Percentiles rank a stretch among this genome's conserved stretches.
These are phyloP conservation scores for Fragaria ananassa DNA, from an alignment of 306 rosid species.

Conservation along the genomic window DNA sequence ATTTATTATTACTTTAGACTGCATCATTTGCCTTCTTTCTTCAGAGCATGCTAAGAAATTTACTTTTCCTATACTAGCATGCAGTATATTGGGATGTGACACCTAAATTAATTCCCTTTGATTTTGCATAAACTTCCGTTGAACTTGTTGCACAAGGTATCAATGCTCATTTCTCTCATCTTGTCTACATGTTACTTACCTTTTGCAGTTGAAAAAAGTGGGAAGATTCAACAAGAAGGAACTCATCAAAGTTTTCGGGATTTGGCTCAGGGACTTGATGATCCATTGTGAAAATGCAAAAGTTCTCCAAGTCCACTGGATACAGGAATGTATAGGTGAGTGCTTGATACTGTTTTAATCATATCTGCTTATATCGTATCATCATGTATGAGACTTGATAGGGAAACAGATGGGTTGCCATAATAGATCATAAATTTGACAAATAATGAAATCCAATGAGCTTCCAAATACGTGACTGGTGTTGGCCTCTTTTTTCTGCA, in stretches of 20 bases:
- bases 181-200: not conserved
- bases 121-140: not conserved
- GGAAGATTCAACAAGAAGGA: not conserved
- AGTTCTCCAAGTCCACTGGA: not conserved
- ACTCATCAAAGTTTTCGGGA: conserved; percentile 3
- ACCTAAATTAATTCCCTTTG: not conserved
- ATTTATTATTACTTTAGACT: not conserved
- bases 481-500: not conserved
- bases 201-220: not conserved
- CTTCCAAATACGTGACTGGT: conserved; percentile 2
- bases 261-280: not conserved
- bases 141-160: not conserved
- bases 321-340: not conserved
- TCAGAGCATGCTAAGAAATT: not conserved
- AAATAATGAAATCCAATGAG: conserved; percentile 16
- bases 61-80: not conserved
- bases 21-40: not conserved
- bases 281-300: not conserved
- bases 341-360: not conserved
- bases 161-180: not conserved
- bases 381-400: not conserved
- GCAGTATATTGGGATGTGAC: not conserved
- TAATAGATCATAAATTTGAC: not conserved
- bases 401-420: not conserved
- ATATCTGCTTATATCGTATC: not conserved